Conservation (phyloP, 352 stramenopile species). For the Phytopythium chamaehyphon region DNA sequence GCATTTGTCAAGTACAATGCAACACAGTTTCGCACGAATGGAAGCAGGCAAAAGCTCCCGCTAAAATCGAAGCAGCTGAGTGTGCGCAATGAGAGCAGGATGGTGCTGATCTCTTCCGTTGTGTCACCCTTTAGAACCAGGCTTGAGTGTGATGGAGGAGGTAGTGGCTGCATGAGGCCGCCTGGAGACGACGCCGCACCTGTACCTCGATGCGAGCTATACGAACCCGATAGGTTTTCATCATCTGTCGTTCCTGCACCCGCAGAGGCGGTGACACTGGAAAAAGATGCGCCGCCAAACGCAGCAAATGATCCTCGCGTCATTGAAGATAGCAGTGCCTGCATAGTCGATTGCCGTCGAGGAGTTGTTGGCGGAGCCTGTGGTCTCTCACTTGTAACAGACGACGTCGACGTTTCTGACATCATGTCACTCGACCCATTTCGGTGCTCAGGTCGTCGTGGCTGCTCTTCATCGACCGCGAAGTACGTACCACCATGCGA, state of each 20-base stretch:
- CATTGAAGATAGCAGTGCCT: conserved; percentile 72
- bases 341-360: conserved; percentile 51
- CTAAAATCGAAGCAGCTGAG: conserved; percentile 93
- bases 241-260: conserved; percentile 19
- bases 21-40: conserved; percentile 94
- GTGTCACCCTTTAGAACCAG: conserved; percentile 79
- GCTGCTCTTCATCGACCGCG: background rate
- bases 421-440: conserved; percentile 11
- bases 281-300: conserved; percentile 13
- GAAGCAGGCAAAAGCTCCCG: conserved; percentile 91
- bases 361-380: conserved; percentile 13
- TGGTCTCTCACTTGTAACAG: conserved; percentile 20
- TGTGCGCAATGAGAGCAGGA: conserved; percentile 91
- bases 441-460: background rate
- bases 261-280: background rate
- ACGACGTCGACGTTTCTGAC: conserved; percentile 14
- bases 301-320: conserved; percentile 46
- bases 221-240: conserved; percentile 13
- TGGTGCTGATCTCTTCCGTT: conserved; percentile 63
- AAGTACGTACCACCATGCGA: conserved; percentile 20
- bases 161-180: conserved; percentile 7
- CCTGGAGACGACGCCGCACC: background rate
- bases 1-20: conserved; percentile 90
- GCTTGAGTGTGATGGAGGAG: conserved; percentile 7
- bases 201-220: background rate